These are phyloP conservation scores for Curvularia sp. DNA, from an alignment of 2,329 filamentous ascomycete genomes.

Conservation along the genomic window DNA sequence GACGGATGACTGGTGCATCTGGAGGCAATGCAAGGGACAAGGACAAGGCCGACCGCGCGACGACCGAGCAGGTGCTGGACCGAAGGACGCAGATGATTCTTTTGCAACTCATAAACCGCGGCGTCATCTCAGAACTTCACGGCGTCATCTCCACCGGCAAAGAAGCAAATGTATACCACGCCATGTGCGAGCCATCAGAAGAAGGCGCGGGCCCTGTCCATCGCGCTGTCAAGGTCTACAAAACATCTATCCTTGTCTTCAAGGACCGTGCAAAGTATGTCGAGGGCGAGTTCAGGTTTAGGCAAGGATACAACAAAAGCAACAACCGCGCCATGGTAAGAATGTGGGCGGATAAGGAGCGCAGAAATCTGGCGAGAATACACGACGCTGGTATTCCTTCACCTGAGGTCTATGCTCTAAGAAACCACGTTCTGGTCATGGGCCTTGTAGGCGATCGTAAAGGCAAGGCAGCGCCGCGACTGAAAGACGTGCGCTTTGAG, in stretches of 20 bases:
- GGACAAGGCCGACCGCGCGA: conserved; percentile 92
- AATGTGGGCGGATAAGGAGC: conserved; percentile 98
- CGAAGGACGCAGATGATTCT: conserved; percentile 94
- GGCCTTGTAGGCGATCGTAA: conserved; percentile 86
- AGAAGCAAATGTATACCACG: conserved; percentile 97
- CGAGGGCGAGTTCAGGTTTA: conserved; percentile 90
- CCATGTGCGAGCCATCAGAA: conserved; percentile 68
- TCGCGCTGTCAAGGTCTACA: conserved; percentile 97
- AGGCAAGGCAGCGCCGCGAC: conserved; percentile 84
- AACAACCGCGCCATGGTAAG: conserved; percentile 98
- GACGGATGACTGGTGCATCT: conserved; percentile 60
- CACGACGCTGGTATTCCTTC: conserved; percentile 85
- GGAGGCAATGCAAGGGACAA: conserved; percentile 63
- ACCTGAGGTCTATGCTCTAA: conserved; percentile 86
- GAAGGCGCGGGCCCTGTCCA: conserved; percentile 62
- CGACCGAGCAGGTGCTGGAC: conserved; percentile 92
- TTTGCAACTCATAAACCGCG: conserved; percentile 92
- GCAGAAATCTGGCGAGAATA: conserved; percentile 88
- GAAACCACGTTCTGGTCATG: conserved; percentile 96
- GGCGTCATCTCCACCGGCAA: conserved; percentile 96
- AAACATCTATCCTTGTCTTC: conserved; percentile 96
- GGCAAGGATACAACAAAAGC: conserved; percentile 88
- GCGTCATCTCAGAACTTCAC: conserved; percentile 88
- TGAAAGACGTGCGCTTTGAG: conserved; percentile 82
- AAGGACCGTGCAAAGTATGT: conserved; percentile 98